Percentiles rank a stretch among this genome's conserved stretches.
These are phyloP conservation scores for Epichloe coenophiala DNA, from an alignment of 2,329 filamentous ascomycete genomes.

Conservation along the genomic window DNA sequence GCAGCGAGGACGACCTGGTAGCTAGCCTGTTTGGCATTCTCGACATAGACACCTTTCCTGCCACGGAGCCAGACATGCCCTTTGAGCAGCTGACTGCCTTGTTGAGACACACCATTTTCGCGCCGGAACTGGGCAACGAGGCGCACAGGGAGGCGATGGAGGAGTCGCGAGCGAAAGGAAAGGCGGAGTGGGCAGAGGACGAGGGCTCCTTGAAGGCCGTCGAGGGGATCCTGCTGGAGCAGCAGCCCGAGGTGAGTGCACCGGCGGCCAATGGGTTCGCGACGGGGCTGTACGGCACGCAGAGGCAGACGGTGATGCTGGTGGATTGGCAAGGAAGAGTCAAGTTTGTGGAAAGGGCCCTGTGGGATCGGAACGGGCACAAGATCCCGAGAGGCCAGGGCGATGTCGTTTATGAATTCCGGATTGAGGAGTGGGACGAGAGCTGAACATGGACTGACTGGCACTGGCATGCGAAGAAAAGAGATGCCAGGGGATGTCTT, in stretches of 20 bases:
- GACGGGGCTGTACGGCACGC: constrained; percentile 50
- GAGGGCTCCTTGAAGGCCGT: constrained; percentile 25
- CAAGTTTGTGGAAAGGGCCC: constrained; percentile 42
- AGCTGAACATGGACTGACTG: constrained; percentile 5
- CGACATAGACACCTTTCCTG: constrained; percentile 42
- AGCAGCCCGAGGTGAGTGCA: constrained; percentile 24
- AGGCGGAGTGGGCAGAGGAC: constrained; percentile 19
- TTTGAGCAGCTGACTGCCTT: constrained; percentile 40
- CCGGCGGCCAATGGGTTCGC: constrained; percentile 28
- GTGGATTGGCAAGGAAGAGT: constrained; percentile 51
- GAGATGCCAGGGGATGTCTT: no score
- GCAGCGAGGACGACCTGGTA: constrained; percentile 35
- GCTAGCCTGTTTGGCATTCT: constrained; percentile 39
- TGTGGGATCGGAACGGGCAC: constrained; percentile 46
- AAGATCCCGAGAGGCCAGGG: constrained; percentile 38
- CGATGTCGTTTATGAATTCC: constrained; percentile 42
- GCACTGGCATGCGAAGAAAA: no score
- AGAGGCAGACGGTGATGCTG: constrained; percentile 48
- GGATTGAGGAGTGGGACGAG: constrained; percentile 38
- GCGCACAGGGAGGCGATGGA: constrained; percentile 31
- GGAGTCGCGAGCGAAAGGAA: constrained; percentile 24
- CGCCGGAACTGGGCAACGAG: constrained; percentile 42
- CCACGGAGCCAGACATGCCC: constrained; percentile 23
- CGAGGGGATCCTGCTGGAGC: constrained; percentile 21
- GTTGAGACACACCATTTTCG: constrained; percentile 47